These are phyloP conservation scores for Xylaria sp. DNA, from an alignment of 2,329 filamentous ascomycete species.

Conservation along the genomic window DNA sequence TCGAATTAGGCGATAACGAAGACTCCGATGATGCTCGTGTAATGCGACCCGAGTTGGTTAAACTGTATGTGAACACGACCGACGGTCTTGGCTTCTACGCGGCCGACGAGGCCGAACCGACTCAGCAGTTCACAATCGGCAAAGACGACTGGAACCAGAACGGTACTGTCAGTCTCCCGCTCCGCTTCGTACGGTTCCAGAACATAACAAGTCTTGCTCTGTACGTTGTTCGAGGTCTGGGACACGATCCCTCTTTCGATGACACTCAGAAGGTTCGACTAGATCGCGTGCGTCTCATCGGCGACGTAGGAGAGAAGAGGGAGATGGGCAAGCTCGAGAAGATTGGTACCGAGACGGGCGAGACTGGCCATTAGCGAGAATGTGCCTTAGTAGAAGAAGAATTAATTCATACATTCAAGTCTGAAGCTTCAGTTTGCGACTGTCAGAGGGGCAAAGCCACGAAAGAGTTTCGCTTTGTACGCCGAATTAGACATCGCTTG, in stretches of 20 bases:
- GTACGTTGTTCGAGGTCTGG: conserved; percentile 70
- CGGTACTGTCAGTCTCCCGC: conserved; percentile 63
- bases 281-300: conserved; percentile 73
- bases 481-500: background rate
- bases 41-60: conserved; percentile 75
- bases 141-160: conserved; percentile 76
- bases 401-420: conserved; percentile 2
- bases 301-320: conserved; percentile 85
- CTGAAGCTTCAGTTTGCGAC: conserved; percentile 10
- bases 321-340: conserved; percentile 95
- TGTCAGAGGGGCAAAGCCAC: background rate
- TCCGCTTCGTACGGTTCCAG: conserved; percentile 97
- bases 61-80: conserved; percentile 80
- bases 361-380: conserved; percentile 28
- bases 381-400: conserved; percentile 31
- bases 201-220: conserved; percentile 81
- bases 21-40: conserved; percentile 55
- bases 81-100: conserved; percentile 94
- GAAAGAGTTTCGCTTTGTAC: no score
- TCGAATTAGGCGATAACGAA: conserved; percentile 31
- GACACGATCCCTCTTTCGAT: no score
- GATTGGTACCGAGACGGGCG: conserved; percentile 69
- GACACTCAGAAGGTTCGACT: conserved; percentile 81
- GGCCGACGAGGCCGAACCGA: conserved; percentile 77
- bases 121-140: conserved; percentile 71